Evolutionary conservation across 1,139 yeast species (phyloP).

Genomic region (Saccharomycopsis phalli): DNA sequence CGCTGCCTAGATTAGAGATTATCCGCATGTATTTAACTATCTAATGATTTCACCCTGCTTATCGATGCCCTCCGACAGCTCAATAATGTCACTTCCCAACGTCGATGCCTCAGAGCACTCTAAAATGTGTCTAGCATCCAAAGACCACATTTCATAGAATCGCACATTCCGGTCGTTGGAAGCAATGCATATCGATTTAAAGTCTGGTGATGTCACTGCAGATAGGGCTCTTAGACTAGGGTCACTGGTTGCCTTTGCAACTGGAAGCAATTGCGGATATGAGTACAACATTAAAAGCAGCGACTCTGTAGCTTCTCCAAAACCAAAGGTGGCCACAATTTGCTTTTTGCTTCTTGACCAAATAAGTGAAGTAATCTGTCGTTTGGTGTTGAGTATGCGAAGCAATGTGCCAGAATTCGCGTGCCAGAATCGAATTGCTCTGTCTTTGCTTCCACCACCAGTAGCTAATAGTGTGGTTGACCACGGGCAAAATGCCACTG

Average conservation of each 20-base stretch:
- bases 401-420: constrained; percentile 64
- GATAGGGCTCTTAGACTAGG: constrained; percentile 52
- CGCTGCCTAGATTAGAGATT: constrained; percentile 35
- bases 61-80: constrained; percentile 45
- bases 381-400: constrained; percentile 44
- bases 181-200: constrained; percentile 56
- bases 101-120: constrained; percentile 33
- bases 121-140: constrained; percentile 28
- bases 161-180: constrained; percentile 70
- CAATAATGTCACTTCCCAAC: constrained; percentile 53
- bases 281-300: constrained; percentile 46
- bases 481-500: constrained; percentile 76
- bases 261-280: constrained; percentile 52
- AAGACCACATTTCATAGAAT: constrained; percentile 62
- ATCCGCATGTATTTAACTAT: constrained; percentile 20
- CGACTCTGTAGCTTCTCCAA: constrained; percentile 44
- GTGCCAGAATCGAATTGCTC: constrained; percentile 67
- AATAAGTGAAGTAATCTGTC: constrained; percentile 69
- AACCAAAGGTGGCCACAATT: constrained; percentile 74
- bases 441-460: constrained; percentile 76
- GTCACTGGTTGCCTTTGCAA: constrained; percentile 43
- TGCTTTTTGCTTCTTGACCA: constrained; percentile 67
- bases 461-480: constrained; percentile 65
- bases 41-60: constrained; percentile 26
- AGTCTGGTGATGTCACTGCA: constrained; percentile 59